A percentile compares a stretch with the other conserved stretches of the same genome.
phyloP scores from a whole-genome alignment of 768 basidiomycete species.

The Boletus sp. region DNA sequence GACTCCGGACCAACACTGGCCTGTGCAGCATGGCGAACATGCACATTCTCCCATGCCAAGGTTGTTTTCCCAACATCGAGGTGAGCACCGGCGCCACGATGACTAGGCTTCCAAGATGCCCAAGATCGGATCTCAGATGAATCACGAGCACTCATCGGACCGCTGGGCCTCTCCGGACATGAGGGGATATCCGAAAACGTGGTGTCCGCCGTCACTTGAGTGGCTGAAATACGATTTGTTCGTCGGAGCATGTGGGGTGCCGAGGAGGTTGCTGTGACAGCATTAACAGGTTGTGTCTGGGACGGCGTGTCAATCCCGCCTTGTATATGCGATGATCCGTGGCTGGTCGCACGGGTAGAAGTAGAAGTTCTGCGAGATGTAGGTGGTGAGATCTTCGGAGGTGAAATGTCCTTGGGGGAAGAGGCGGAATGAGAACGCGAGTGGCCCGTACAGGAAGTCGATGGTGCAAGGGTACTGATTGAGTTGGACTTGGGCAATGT shows the following conservation, averaged over 20 bases:
- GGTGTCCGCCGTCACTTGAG: conserved; percentile 4
- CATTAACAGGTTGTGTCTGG: conserved; percentile 13
- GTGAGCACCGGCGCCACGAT: conserved; percentile 17
- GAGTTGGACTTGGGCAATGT: conserved; percentile 29
- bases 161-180: conserved; percentile 2
- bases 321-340: neutral
- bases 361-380: conserved; percentile 14
- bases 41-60: conserved; percentile 10
- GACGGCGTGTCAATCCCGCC: conserved; percentile 3
- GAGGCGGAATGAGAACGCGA: conserved; percentile 19
- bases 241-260: conserved; percentile 25
- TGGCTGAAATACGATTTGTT: conserved; percentile 15
- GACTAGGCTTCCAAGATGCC: conserved; percentile 8
- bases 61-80: conserved; percentile 6
- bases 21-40: conserved; percentile 6
- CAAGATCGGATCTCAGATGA: conserved; percentile 22
- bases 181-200: conserved; percentile 1
- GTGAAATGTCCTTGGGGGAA: conserved; percentile 9
- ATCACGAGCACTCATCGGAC: conserved; percentile 8
- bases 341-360: conserved; percentile 7
- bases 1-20: conserved; percentile 1
- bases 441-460: conserved; percentile 25
- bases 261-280: conserved; percentile 2
- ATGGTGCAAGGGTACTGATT: conserved; percentile 26
- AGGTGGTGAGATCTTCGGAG: conserved; percentile 16